phyloP scores from a whole-genome alignment of 345 rosid species.

The Lepidium didymum region DNA sequence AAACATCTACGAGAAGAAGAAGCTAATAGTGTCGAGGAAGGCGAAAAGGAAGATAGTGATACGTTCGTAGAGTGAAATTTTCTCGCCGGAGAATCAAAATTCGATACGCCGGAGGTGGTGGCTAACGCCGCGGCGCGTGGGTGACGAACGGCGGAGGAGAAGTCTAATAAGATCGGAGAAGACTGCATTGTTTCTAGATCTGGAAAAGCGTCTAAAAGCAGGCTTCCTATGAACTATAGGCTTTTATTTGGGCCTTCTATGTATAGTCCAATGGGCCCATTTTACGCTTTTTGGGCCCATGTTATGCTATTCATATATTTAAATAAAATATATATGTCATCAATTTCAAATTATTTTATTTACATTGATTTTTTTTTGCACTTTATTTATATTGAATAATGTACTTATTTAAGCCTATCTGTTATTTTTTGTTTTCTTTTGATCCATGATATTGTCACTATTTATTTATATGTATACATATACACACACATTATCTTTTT shows the following conservation, averaged over 20 bases:
- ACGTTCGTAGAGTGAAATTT: neutral
- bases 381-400: too few species aligned
- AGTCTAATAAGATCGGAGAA: conserved; percentile 18
- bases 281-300: too few species aligned
- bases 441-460: too few species aligned
- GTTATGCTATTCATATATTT: neutral
- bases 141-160: conserved; percentile 13
- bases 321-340: neutral
- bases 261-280: neutral
- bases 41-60: neutral
- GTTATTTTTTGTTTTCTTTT: too few species aligned
- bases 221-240: conserved; percentile 13
- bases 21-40: neutral
- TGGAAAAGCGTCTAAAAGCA: neutral
- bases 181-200: conserved; percentile 37
- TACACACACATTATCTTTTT: too few species aligned
- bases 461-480: too few species aligned
- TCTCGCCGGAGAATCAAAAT: neutral
- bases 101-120: neutral
- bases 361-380: too few species aligned
- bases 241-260: conserved; percentile 23
- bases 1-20: conserved; percentile 18
- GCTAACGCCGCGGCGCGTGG: conserved; percentile 14
- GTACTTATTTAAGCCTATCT: too few species aligned
- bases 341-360: neutral